Base-by-base conservation (phyloP, 2,329 filamentous ascomycete species). In the Botryotinia calthae region DNA sequence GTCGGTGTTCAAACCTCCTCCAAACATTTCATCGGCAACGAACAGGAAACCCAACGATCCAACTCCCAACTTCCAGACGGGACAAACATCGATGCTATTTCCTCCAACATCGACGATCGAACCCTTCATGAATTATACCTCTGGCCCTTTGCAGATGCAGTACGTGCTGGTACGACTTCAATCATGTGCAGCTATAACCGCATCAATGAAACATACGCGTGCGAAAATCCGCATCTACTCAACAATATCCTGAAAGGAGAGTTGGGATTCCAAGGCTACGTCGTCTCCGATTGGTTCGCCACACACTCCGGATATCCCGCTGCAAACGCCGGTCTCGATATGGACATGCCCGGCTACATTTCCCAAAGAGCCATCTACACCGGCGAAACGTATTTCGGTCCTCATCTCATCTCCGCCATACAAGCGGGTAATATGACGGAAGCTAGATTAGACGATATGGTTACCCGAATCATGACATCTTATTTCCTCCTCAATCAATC, bases 191-290 rank as follows among this genome's bases (percentile, higher is more conserved):
- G 90, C 0, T 97, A 97, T 78, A 90, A 93, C 75, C 86, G 87
- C 84, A 85, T 92, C 75, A 93, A 93, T 79, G 88, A 89, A 72
- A 89, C 87, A 37, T 86, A 91, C 71, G 89, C 88, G 2, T 93
- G 91, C 76, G 87, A 91, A 74, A 94, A 97, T 81, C 0, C 79
- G 6, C 93, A 94, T 79, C 83, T 94, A 1, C 85, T 96, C 75
- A 97, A 95, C 76, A 91, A 91, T 0, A 85, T 97, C 12, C 84
- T 97, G 59, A 97, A 97, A 79, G 92, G 94, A 73, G 93, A 96
- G 80, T 85, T 97, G 1, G 93, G 93, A 7, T 96, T 97, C 79
- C 92, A 96, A 79, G 93, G 93, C 0, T 95, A 93, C 71, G 88
- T 95, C 14, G 91, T 95, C 85, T 91, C 89, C 0, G 94, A 97